Evolutionary conservation across 495 filamentous ascomycete genomes (phyloP).

Genomic region (Penicillium angulare): DNA sequence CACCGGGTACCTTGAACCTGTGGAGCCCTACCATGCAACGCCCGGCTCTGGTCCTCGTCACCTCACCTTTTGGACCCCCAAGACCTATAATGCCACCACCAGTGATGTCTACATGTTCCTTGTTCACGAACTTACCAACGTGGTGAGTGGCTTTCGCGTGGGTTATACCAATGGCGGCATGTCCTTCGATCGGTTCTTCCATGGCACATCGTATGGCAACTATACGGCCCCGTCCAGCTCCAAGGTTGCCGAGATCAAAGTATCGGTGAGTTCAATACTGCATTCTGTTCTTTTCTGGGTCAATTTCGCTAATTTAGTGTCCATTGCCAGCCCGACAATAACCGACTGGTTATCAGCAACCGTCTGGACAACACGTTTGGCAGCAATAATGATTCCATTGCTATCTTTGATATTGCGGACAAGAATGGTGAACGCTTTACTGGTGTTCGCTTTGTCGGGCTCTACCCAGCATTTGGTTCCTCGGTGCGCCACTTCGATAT

Average conservation of each 20-base stretch:
- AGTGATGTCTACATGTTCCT: constrained; percentile 54
- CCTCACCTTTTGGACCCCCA: constrained; percentile 48
- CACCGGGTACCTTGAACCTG: constrained; percentile 14
- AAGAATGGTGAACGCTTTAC: constrained; percentile 16
- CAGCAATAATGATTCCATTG: constrained; percentile 40
- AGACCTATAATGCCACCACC: constrained; percentile 1
- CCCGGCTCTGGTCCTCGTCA: constrained; percentile 64
- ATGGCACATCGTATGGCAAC: constrained; percentile 45
- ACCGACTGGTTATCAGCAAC: constrained; percentile 50
- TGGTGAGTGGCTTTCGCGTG: constrained; percentile 52
- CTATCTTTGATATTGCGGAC: constrained; percentile 29
- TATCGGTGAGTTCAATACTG: constrained; percentile 61
- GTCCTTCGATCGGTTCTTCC: constrained; percentile 40
- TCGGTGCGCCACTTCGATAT: constrained; percentile 39
- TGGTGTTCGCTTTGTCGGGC: constrained; percentile 27
- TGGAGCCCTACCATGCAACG: constrained; percentile 13
- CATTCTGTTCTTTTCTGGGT: too few relatives aligned
- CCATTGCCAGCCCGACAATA: constrained; percentile 17
- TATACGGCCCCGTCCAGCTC: constrained; percentile 33
- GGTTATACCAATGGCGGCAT: constrained; percentile 37
- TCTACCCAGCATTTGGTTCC: constrained; percentile 37
- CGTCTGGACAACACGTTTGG: constrained; percentile 54
- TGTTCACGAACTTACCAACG: constrained; percentile 55
- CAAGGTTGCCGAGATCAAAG: constrained; percentile 55
- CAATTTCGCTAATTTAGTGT: neutral